Percentiles rank a stretch among this genome's conserved stretches.
These are phyloP conservation scores for Podospora pseudopauciseta DNA, from an alignment of 495 filamentous ascomycete genomes.

Conservation along the genomic window DNA sequence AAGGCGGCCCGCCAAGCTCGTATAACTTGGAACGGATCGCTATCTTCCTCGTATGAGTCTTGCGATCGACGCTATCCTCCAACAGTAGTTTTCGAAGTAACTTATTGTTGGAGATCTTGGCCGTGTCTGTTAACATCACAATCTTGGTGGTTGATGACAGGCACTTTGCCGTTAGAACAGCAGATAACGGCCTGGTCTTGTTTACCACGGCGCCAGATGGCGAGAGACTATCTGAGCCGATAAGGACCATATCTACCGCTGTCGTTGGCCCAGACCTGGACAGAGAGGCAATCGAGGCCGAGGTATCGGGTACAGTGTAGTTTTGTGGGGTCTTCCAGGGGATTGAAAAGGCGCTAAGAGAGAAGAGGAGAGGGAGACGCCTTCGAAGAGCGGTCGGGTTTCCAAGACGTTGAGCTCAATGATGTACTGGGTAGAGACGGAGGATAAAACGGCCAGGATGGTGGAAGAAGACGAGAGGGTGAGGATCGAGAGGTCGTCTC, in stretches of 20 bases:
- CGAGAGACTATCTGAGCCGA: conserved; percentile 63
- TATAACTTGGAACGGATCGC: conserved; percentile 46
- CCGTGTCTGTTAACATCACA: conserved; percentile 54
- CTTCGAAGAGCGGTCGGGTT: conserved; percentile 64
- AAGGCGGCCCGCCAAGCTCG: conserved; percentile 40
- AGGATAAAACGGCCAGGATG: conserved; percentile 39
- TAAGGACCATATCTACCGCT: conserved; percentile 50
- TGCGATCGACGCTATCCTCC: conserved; percentile 8
- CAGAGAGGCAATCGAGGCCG: conserved; percentile 48
- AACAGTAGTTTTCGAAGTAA: too few species aligned
- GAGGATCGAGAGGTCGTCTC: conserved; percentile 43
- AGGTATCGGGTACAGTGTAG: conserved; percentile 59
- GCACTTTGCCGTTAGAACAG: conserved; percentile 48
- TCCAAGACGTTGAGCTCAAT: conserved; percentile 60
- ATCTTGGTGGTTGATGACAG: conserved; percentile 43
- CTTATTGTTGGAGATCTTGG: conserved; percentile 50
- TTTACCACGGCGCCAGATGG: conserved; percentile 57
- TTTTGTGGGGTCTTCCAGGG: conserved; percentile 14
- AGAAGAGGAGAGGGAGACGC: conserved; percentile 51
- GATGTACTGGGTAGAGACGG: conserved; percentile 22
- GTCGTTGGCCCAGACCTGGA: neutral
- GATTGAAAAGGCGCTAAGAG: conserved; percentile 37
- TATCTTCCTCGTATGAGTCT: conserved; percentile 46
- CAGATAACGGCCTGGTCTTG: conserved; percentile 61
- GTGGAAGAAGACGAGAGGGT: conserved; percentile 62